Conservation (phyloP, 2,329 filamentous ascomycete genomes). For the Penicillium hesseltinei region DNA sequence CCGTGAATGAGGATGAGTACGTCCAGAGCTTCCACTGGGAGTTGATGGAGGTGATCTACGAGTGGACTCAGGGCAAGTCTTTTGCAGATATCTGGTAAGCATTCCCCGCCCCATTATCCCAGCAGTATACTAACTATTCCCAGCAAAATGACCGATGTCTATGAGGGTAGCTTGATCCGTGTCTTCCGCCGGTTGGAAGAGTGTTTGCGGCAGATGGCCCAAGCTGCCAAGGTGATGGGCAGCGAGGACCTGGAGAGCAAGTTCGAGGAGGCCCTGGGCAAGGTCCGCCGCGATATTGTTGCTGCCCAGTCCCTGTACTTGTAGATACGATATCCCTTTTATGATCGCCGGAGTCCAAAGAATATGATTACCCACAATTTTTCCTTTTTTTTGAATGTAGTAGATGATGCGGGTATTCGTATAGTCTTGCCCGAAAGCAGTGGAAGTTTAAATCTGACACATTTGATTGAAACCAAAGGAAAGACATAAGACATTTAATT, state of each 20-base stretch:
- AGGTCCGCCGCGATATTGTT: slow-evolving; percentile 90
- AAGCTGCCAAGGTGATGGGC: slow-evolving; percentile 97
- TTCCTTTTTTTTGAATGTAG: not conserved
- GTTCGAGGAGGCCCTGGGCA: slow-evolving; percentile 80
- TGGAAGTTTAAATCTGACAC: not conserved
- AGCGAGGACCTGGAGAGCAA: slow-evolving; percentile 89
- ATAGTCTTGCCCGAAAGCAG: slow-evolving; percentile 5
- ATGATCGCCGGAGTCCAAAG: slow-evolving; percentile 8
- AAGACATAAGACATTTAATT: not conserved
- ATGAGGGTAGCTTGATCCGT: slow-evolving; percentile 93
- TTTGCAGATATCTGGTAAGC: slow-evolving; percentile 95
- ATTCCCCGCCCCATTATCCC: not conserved
- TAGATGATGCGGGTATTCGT: slow-evolving; percentile 11
- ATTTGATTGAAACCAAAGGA: not conserved
- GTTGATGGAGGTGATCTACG: slow-evolving; percentile 92
- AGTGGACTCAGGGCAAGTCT: slow-evolving; percentile 84
- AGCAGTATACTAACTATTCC: slow-evolving; percentile 16
- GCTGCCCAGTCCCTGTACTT: slow-evolving; percentile 91
- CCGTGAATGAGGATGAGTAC: slow-evolving; percentile 94
- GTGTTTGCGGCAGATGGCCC: slow-evolving; percentile 87
- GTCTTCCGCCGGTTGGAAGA: slow-evolving; percentile 95
- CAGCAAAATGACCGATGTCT: slow-evolving; percentile 98
- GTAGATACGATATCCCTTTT: slow-evolving; percentile 46
- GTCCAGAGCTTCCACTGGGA: slow-evolving; percentile 86
- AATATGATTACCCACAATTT: slow-evolving; percentile 4